Base-by-base conservation (phyloP, 2,329 filamentous ascomycete species). In the Zymoseptoria crescenta region DNA sequence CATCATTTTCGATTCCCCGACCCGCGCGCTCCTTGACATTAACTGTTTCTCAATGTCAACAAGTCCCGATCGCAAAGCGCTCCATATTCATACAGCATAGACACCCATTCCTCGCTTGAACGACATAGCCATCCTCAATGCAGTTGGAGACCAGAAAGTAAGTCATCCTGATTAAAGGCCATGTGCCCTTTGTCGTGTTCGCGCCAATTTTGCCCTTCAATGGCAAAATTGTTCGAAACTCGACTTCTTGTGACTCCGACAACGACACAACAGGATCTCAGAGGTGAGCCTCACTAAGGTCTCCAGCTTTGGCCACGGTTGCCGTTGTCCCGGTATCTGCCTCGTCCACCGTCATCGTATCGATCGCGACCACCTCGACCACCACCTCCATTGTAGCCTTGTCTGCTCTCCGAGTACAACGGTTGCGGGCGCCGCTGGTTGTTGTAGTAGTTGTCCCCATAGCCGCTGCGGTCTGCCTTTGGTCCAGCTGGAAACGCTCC, bases 361-460 rank as follows among this genome's bases (percentile, higher is more conserved):
- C 67, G 60, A 50, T 62, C 59, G 19, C 65, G 64, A 24, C 65
- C 60, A 20, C 67, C 57, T 30, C 65, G 54, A 19, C 59, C 59
- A 19, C 59, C 59, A 55, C 63, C 63, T 48, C 67, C 72, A 49
- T 65, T 70, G 66, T 76, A 79, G 29, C 76, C 76, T 56, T 73
- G 77, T 51, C 76, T 68, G 6, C 77, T 76, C 58, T 78, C 76
- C 61, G 77, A 74, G 57, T 73, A 74, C 50, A 70, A 74, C 20
- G 67, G 65, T 21, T 72, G 66, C 29, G 73, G 72, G 21, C 67
- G 66, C 28, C 72, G 56, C 41, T 59, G 57, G 13, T 62, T 64
- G 7, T 63, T 57, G 57, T 52, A 55, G 30, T 67, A 65, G 58
- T 63, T 66, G 57, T 66, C 65, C 50, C 69, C 65, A 16, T 62